Conservation (phyloP, 2,329 filamentous ascomycete species). For the Cercospora sesami region DNA sequence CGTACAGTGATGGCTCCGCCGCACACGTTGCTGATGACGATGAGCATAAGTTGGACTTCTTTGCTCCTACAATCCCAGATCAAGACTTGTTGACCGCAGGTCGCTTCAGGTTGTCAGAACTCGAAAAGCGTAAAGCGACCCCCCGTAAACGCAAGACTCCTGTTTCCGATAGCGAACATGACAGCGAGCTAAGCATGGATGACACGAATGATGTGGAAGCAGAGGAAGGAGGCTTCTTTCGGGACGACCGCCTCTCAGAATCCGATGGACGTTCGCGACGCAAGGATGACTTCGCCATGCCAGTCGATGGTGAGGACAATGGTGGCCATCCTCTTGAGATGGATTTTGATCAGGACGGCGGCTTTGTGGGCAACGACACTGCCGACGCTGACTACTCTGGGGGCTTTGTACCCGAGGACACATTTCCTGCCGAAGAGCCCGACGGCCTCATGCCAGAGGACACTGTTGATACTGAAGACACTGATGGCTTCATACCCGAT, state of each 20-base stretch:
- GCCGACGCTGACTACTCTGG: slow-evolving; percentile 38
- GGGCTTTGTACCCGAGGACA: slow-evolving; percentile 16
- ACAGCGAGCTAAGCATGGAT: background rate
- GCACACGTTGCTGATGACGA: slow-evolving; percentile 18
- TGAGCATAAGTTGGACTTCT: background rate
- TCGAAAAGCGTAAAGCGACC: slow-evolving; percentile 7
- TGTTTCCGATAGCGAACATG: slow-evolving; percentile 10
- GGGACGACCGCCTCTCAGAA: background rate
- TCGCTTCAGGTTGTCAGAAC: slow-evolving; percentile 26
- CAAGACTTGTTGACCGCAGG: slow-evolving; percentile 29
- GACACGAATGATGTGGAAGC: background rate
- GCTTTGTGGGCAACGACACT: slow-evolving; percentile 28
- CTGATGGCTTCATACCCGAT: slow-evolving; percentile 14
- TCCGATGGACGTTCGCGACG: background rate
- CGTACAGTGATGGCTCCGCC: slow-evolving; percentile 41
- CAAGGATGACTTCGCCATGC: background rate
- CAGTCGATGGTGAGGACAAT: background rate
- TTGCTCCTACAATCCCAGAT: slow-evolving; percentile 5
- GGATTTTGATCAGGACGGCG: slow-evolving; percentile 27
- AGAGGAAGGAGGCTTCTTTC: slow-evolving; percentile 5
- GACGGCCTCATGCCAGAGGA: slow-evolving; percentile 14
- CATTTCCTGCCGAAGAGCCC: background rate
- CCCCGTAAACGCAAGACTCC: slow-evolving; percentile 9
- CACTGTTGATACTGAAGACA: background rate
- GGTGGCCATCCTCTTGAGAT: slow-evolving; percentile 17